Evolutionary conservation across 2,329 filamentous ascomycete genomes (phyloP).

Genomic region (Stemphylium vesicarium): DNA sequence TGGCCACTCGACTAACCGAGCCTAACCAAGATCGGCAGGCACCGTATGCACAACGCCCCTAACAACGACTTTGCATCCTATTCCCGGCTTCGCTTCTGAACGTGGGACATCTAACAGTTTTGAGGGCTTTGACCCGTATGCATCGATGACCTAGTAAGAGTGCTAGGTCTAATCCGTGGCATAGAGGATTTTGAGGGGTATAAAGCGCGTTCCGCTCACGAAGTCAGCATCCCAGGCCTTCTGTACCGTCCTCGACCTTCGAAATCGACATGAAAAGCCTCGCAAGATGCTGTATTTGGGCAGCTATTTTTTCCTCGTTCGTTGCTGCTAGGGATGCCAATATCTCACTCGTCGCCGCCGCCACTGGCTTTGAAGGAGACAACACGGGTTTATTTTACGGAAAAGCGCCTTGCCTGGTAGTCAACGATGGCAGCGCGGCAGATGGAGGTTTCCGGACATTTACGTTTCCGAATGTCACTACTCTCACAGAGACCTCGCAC

Average conservation of each 20-base stretch:
- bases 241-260: neutral
- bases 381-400: conserved; percentile 38
- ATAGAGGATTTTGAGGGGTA: neutral
- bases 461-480: conserved; percentile 7
- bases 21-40: conserved; percentile 21
- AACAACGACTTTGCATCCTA: neutral
- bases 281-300: conserved; percentile 12
- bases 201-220: neutral
- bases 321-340: conserved; percentile 25
- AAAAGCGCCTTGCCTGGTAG: conserved; percentile 25
- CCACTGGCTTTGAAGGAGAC: conserved; percentile 36
- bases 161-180: neutral
- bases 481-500: conserved; percentile 23
- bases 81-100: conserved; percentile 3
- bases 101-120: neutral
- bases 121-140: neutral
- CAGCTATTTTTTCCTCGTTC: conserved; percentile 1
- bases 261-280: conserved; percentile 2
- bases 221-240: neutral
- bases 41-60: conserved; percentile 2
- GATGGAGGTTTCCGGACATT: conserved; percentile 38
- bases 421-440: conserved; percentile 39
- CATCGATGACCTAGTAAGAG: neutral
- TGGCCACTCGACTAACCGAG: conserved; percentile 9
- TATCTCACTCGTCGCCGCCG: conserved; percentile 29